Evolutionary conservation across 805 yeast genomes (phyloP).

Genomic region (Ogataea pini): DNA sequence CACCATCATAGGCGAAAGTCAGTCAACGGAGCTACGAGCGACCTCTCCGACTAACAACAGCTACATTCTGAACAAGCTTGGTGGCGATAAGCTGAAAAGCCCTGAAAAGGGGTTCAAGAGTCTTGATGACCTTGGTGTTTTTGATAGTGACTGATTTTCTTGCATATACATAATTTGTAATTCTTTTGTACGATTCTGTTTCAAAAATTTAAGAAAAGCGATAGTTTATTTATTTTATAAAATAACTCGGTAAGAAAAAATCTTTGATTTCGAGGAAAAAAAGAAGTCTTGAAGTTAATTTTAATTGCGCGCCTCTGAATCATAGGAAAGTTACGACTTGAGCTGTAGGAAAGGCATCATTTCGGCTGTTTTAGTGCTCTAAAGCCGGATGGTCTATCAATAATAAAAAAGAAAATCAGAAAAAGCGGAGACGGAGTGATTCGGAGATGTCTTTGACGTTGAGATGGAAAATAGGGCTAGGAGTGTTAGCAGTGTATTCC

Average conservation of each 20-base stretch:
- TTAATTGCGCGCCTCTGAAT: neutral
- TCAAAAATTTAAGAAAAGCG: neutral
- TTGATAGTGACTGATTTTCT: neutral
- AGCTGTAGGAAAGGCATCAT: neutral
- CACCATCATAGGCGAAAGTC: conserved; percentile 6
- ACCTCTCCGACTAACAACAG: conserved; percentile 21
- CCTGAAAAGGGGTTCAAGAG: conserved; percentile 11
- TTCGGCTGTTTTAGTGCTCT: neutral
- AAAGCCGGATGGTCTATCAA: neutral
- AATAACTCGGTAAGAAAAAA: neutral
- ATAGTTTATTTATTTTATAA: neutral
- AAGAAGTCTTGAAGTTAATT: neutral
- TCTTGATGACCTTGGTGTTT: conserved; percentile 15
- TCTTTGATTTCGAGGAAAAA: neutral
- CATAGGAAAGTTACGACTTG: neutral
- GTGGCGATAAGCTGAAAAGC: neutral
- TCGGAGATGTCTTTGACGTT: conserved; percentile 22
- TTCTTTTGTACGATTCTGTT: neutral
- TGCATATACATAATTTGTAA: neutral
- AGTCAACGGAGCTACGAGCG: conserved; percentile 3
- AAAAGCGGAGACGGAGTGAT: no score
- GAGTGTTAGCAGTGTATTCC: conserved; percentile 55
- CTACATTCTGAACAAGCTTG: conserved; percentile 13
- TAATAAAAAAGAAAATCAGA: neutral
- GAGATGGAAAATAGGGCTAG: conserved; percentile 43